Percentiles rank a stretch among this genome's conserved stretches.
These are phyloP conservation scores for Crithidia mellificae DNA, from an alignment of 208 protist species.

Conservation along the genomic window DNA sequence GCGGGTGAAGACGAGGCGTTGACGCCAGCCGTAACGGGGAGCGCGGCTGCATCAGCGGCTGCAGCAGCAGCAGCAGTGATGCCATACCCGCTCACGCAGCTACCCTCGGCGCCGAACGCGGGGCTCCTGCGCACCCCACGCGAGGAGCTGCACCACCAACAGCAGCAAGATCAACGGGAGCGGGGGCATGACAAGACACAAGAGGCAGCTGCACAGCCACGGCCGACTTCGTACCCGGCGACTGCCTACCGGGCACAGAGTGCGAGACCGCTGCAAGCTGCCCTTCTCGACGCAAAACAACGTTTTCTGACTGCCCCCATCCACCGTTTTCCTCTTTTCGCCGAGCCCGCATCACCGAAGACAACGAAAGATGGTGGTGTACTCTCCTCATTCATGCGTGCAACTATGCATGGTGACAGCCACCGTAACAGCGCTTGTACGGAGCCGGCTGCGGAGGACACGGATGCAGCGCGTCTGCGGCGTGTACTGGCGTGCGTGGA, in stretches of 20 bases:
- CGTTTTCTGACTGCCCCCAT: constrained; percentile 1
- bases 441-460: too few relatives aligned
- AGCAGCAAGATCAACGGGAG: constrained; percentile 4
- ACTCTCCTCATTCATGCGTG: neutral
- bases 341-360: neutral
- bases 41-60: neutral
- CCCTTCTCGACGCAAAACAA: constrained; percentile 11
- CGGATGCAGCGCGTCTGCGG: constrained; percentile 1
- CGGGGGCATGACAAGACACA: neutral
- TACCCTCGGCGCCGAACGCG: neutral
- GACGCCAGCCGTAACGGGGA: neutral
- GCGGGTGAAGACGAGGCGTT: neutral
- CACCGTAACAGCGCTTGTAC: too few relatives aligned
- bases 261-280: neutral
- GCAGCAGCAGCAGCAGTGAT: neutral
- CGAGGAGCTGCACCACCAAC: constrained; percentile 4
- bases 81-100: neutral
- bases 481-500: constrained; percentile 8
- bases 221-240: neutral
- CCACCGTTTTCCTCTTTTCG: neutral
- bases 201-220: neutral
- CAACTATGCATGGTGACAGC: too few relatives aligned
- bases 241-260: neutral
- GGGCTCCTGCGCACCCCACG: constrained; percentile 3
- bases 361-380: neutral